phyloP scores from a whole-genome alignment of 495 filamentous ascomycete species.

The Neurospora sp. region DNA sequence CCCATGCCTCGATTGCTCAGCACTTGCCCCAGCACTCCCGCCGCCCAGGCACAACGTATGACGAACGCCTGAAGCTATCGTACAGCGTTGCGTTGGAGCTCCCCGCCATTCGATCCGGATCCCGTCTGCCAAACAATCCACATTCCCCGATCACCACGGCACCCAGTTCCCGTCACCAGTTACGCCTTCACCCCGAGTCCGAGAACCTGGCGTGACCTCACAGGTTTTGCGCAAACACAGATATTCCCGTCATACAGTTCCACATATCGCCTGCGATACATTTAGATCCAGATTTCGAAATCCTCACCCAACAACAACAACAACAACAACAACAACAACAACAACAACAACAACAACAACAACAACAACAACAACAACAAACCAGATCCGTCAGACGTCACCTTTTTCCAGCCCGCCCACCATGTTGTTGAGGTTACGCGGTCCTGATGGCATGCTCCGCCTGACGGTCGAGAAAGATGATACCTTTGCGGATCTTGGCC shows the following conservation, averaged over 20 bases:
- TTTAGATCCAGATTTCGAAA: neutral
- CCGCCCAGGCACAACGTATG: conserved; percentile 18
- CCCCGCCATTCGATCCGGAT: neutral
- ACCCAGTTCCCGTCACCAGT: neutral
- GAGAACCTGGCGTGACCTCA: neutral
- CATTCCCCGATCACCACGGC: neutral
- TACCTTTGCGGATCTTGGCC: conserved; percentile 41
- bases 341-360: no score
- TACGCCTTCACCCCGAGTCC: neutral
- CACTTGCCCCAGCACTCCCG: neutral
- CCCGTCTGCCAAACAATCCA: neutral
- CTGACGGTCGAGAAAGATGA: conserved; percentile 51
- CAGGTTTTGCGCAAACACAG: neutral
- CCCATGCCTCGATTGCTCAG: neutral
- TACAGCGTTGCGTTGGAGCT: neutral
- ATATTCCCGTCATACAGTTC: neutral
- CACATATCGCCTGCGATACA: neutral
- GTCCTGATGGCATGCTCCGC: conserved; percentile 61
- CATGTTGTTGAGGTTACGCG: conserved; percentile 62
- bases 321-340: no score
- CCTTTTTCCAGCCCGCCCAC: neutral
- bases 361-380: neutral
- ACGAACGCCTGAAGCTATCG: conserved; percentile 12
- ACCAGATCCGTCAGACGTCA: no score
- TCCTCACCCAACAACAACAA: neutral